Percentiles rank a stretch among this genome's conserved stretches.
These are phyloP conservation scores for Polysphondylium violaceum DNA, from an alignment of 78 protist genomes.

Conservation along the genomic window DNA sequence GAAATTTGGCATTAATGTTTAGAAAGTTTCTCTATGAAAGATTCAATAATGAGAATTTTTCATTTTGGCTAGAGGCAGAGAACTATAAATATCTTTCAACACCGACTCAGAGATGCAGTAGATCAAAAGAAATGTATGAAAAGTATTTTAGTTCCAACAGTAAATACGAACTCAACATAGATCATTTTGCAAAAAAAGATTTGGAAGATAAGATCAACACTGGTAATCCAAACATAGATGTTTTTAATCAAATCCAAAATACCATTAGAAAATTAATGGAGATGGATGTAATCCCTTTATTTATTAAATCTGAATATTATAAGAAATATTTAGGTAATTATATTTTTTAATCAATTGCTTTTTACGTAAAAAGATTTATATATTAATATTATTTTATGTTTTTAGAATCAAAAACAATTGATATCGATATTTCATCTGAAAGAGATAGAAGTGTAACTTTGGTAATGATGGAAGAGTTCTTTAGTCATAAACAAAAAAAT, in stretches of 20 bases:
- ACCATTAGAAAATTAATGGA: constrained; percentile 49
- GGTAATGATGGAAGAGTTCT: constrained; percentile 56
- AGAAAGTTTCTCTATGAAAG: constrained; percentile 65
- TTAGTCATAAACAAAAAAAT: constrained; percentile 15
- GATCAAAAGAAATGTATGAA: constrained; percentile 56
- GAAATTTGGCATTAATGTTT: constrained; percentile 50
- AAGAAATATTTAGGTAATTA: constrained; percentile 54
- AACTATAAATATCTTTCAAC: constrained; percentile 25
- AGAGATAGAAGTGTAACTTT: constrained; percentile 74
- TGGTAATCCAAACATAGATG: constrained; percentile 1
- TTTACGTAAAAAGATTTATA: background rate
- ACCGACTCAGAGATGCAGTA: background rate
- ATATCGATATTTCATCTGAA: constrained; percentile 16
- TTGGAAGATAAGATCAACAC: constrained; percentile 29
- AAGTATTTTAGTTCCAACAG: constrained; percentile 53
- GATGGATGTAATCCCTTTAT: constrained; percentile 72
- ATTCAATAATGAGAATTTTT: constrained; percentile 68
- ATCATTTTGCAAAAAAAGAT: constrained; percentile 50
- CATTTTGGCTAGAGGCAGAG: constrained; percentile 77
- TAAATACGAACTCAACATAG: constrained; percentile 65
- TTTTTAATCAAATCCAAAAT: constrained; percentile 38
- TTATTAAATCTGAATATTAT: constrained; percentile 56
- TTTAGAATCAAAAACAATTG: constrained; percentile 36
- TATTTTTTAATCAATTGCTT: background rate
- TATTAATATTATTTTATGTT: background rate